phyloP scores from a whole-genome alignment of 768 basidiomycete species.

The Suillus fuscotomentosus region DNA sequence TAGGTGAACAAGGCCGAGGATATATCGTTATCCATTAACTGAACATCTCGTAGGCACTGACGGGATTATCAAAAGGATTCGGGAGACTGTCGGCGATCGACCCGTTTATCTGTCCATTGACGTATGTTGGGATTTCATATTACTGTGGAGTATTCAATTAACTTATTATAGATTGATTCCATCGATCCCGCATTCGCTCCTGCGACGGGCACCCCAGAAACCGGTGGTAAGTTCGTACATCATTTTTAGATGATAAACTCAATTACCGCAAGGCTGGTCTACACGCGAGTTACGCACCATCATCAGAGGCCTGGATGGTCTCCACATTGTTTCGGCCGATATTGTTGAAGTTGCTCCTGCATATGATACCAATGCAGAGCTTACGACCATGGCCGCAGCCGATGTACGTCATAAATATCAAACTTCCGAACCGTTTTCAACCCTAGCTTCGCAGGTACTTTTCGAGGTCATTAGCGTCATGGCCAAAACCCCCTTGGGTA shows the following conservation, averaged over 20 bases:
- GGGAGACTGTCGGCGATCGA: slow-evolving; percentile 66
- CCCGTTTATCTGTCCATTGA: slow-evolving; percentile 83
- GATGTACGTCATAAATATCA: slow-evolving; percentile 39
- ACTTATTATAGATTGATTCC: slow-evolving; percentile 57
- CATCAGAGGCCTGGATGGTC: slow-evolving; percentile 70
- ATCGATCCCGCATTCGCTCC: slow-evolving; percentile 83
- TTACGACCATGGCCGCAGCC: slow-evolving; percentile 63
- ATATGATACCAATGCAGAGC: slow-evolving; percentile 67
- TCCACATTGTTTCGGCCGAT: slow-evolving; percentile 77
- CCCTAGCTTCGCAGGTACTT: slow-evolving; percentile 48
- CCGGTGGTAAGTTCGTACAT: slow-evolving; percentile 48
- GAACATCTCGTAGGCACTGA: slow-evolving; percentile 48
- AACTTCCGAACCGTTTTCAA: slow-evolving; percentile 1
- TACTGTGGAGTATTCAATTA: slow-evolving; percentile 3
- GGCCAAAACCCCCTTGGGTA: slow-evolving; percentile 77
- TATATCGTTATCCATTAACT: neutral
- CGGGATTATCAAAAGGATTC: slow-evolving; percentile 80
- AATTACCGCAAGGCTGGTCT: slow-evolving; percentile 50
- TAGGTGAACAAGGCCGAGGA: slow-evolving; percentile 43
- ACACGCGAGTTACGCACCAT: slow-evolving; percentile 80
- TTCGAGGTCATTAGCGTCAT: slow-evolving; percentile 77
- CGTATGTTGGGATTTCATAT: slow-evolving; percentile 37
- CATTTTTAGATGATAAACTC: slow-evolving; percentile 7
- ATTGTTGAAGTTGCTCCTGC: slow-evolving; percentile 86
- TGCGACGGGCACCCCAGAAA: slow-evolving; percentile 83